Base-by-base conservation (phyloP, 768 basidiomycete genomes). In the Crucibulum laeve region DNA sequence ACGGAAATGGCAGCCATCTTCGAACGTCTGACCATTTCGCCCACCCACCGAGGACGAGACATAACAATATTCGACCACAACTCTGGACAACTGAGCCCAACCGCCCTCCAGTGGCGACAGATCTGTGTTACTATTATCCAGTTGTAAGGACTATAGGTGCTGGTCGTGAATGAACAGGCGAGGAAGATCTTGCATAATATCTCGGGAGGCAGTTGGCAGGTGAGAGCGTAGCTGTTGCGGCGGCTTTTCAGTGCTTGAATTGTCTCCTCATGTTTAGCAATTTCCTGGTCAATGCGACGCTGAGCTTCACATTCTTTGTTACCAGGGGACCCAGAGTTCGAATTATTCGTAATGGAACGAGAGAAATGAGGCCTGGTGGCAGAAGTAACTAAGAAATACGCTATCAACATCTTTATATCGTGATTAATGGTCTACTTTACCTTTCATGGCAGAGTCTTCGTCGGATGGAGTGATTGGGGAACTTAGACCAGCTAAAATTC, bases 21-120 rank as follows among this genome's bases (percentile, higher is more conserved):
- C 3, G 76, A 77, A 17, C 74, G 63, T 25, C 52, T 55, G 19
- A 77, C 46, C 61, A 76, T 68, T 50, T 70, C 71, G 42, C 65
- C 58, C 14, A 62, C 64, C 67, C 68, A 71, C 23, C 47, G 50
- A 6, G 57, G 60, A 19, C 58, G 60, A 7, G 48, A 52, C 28
- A 71, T 65, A 2, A 62, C 52, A 18, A 65, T 56, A 35, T 52
- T 54, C 14, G 62, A 61, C 74, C 76, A 78, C 28, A 77, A 60
- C 10, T 42, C 51, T 1, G 73, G 64, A 42, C 61, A 67, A 35
- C 51, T 60, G 11, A 76, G 45, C 4, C 73, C 71, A 3, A 74
- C 64, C 0, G 63, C 48, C 19, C 75, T 68, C 72, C 73, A 76
- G 40, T 69, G 63, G 3, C 59, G 60, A 40, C 60, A 69, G n/a